phyloP scores from a whole-genome alignment of 495 filamentous ascomycete species.

The Aspergillus steynii region DNA sequence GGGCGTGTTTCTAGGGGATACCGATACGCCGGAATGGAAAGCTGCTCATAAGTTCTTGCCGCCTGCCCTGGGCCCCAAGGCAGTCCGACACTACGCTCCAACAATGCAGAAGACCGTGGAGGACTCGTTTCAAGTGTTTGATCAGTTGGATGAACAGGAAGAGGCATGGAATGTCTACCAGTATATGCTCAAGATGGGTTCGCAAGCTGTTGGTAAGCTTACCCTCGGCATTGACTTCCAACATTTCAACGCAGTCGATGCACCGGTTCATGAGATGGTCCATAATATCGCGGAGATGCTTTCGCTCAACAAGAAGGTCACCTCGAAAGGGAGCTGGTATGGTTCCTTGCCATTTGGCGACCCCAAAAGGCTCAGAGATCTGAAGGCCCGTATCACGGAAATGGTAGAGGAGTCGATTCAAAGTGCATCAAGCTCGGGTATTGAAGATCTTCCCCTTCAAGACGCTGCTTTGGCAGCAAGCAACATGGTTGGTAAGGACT shows the following conservation, averaged over 20 bases:
- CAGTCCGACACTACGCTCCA: constrained; percentile 55
- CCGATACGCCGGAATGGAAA: constrained; percentile 47
- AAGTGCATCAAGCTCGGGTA: constrained; percentile 27
- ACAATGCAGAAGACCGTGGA: constrained; percentile 51
- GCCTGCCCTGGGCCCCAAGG: constrained; percentile 53
- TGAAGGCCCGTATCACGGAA: constrained; percentile 27
- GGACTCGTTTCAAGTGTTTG: constrained; percentile 50
- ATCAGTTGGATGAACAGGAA: constrained; percentile 47
- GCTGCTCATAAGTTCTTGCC: constrained; percentile 58
- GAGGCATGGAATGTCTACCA: constrained; percentile 60
- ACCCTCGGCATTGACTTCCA: constrained; percentile 51
- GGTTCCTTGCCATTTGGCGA: constrained; percentile 52
- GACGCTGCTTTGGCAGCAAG: constrained; percentile 52
- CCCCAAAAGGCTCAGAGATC: constrained; percentile 34
- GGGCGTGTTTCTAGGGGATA: constrained; percentile 54
- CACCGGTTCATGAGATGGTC: constrained; percentile 44
- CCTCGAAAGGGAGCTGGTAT: constrained; percentile 51
- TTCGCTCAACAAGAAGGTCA: constrained; percentile 54
- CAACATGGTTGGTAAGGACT: constrained; percentile 43
- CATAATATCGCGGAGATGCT: constrained; percentile 41
- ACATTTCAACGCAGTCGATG: constrained; percentile 48
- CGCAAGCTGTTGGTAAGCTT: constrained; percentile 53
- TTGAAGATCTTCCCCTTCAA: constrained; percentile 45
- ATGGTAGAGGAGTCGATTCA: constrained; percentile 42
- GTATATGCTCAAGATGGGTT: constrained; percentile 60